A percentile compares a stretch with the other conserved stretches of the same genome.
phyloP scores from a whole-genome alignment of 1,284 basidiomycete genomes.

The Binderoboletus segoi region DNA sequence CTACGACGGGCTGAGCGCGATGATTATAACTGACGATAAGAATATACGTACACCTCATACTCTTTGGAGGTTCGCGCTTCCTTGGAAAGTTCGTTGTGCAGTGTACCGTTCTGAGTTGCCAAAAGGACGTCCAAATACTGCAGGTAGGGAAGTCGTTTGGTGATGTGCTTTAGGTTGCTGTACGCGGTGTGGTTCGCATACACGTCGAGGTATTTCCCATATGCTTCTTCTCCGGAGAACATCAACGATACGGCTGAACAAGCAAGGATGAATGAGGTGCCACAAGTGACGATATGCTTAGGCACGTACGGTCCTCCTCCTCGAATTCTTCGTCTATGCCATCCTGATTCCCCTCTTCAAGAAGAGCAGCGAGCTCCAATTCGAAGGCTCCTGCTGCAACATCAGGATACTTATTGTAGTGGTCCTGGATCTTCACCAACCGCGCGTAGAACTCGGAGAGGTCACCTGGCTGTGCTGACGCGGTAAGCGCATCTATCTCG shows the following conservation, averaged over 20 bases:
- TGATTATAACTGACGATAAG: background rate
- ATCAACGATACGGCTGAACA: slow-evolving; percentile 77
- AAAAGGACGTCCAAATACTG: slow-evolving; percentile 89
- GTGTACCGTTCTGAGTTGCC: slow-evolving; percentile 51
- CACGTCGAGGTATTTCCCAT: slow-evolving; percentile 94
- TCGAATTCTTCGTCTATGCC: slow-evolving; percentile 70
- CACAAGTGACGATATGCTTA: slow-evolving; percentile 1
- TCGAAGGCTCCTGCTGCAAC: slow-evolving; percentile 79
- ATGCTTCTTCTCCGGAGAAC: slow-evolving; percentile 95
- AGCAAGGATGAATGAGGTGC: slow-evolving; percentile 15
- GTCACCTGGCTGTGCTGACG: slow-evolving; percentile 64
- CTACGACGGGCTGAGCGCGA: slow-evolving; percentile 41
- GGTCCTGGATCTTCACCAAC: slow-evolving; percentile 92
- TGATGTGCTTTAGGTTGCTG: slow-evolving; percentile 85
- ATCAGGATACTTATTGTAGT: slow-evolving; percentile 95
- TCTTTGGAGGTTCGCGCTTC: slow-evolving; percentile 76
- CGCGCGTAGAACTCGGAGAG: slow-evolving; percentile 93
- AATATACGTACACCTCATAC: slow-evolving; percentile 71
- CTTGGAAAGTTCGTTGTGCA: slow-evolving; percentile 74
- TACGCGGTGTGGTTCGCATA: slow-evolving; percentile 88
- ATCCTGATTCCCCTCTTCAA: slow-evolving; percentile 73
- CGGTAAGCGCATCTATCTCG: slow-evolving; percentile 66
- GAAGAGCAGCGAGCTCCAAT: slow-evolving; percentile 77
- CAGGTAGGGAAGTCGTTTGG: slow-evolving; percentile 82
- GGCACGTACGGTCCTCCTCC: slow-evolving; percentile 76